phyloP scores from a whole-genome alignment of 2,329 filamentous ascomycete genomes.

The Claviceps maximensis region DNA sequence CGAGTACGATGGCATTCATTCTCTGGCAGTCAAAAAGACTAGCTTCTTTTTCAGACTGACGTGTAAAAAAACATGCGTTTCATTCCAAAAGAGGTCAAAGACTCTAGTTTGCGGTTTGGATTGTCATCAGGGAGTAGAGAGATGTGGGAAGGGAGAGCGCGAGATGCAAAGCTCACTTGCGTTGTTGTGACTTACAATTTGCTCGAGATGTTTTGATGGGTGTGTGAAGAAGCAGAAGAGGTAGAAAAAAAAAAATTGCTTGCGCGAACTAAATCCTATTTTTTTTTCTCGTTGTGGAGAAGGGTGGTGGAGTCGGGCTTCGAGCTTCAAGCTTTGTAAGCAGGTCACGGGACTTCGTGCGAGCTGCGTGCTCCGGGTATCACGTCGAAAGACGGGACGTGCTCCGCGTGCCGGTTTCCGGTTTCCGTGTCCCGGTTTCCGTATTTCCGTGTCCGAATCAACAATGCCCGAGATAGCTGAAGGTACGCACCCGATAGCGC shows the following conservation, averaged over 20 bases:
- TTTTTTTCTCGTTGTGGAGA: conserved; percentile 12
- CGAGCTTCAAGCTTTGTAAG: conserved; percentile 12
- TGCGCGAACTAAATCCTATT: conserved; percentile 12
- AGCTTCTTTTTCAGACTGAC: conserved; percentile 67
- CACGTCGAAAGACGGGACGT: too few species aligned
- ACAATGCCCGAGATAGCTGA: conserved; percentile 52
- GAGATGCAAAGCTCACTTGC: conserved; percentile 1
- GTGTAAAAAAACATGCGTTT: conserved; percentile 74
- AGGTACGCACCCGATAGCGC: conserved; percentile 22
- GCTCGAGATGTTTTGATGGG: conserved; percentile 1
- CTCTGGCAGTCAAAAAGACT: conserved; percentile 3
- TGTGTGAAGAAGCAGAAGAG: conserved; percentile 5
- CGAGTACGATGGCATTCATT: neutral
- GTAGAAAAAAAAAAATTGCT: conserved; percentile 13
- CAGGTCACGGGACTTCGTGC: conserved; percentile 20
- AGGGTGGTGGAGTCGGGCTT: conserved; percentile 4
- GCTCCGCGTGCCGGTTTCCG: too few species aligned
- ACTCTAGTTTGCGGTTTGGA: conserved; percentile 90
- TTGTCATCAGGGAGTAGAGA: conserved; percentile 58
- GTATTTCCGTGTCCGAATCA: neutral
- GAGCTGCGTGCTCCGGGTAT: conserved; percentile 10
- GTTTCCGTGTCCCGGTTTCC: too few species aligned
- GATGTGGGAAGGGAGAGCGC: neutral
- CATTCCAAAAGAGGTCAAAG: conserved; percentile 75
- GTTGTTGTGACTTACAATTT: conserved; percentile 8